A percentile compares a stretch with the other conserved stretches of the same genome.
Conservation (phyloP, 2,329 filamentous ascomycete species). For the Rutstroemia sp. region DNA sequence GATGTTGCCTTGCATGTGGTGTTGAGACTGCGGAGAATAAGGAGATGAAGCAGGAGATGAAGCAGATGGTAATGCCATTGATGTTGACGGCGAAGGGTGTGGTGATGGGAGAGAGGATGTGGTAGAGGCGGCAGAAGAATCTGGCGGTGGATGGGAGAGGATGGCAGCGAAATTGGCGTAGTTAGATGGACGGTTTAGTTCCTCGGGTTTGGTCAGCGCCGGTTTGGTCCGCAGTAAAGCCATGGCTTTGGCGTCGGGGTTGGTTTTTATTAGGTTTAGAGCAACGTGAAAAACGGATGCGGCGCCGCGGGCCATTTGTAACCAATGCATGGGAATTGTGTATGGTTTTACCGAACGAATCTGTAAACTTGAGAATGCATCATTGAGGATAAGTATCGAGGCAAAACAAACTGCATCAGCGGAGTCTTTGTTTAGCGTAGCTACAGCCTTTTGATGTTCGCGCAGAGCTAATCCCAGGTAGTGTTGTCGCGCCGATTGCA, state of each 20-base stretch:
- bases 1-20: too few species aligned
- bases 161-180: constrained; percentile 1
- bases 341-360: constrained; percentile 14
- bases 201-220: constrained; percentile 6
- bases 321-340: constrained; percentile 13
- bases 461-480: constrained; percentile 12
- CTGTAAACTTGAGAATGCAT: constrained; percentile 14
- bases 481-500: constrained; percentile 10
- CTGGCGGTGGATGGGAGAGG: background rate
- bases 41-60: background rate
- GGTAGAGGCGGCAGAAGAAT: background rate
- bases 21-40: background rate
- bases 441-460: constrained; percentile 13
- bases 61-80: background rate
- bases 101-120: background rate
- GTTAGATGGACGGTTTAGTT: constrained; percentile 1
- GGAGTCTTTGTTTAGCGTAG: constrained; percentile 2
- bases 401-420: constrained; percentile 15
- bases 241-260: constrained; percentile 10
- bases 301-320: constrained; percentile 13
- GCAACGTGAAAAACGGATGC: constrained; percentile 11
- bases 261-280: constrained; percentile 5
- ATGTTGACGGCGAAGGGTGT: background rate
- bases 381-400: constrained; percentile 12
- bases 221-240: constrained; percentile 7